A percentile compares a stretch with the other conserved stretches of the same genome.
phyloP scores from a whole-genome alignment of 2,329 filamentous ascomycete species.

The Penicillium sp. region DNA sequence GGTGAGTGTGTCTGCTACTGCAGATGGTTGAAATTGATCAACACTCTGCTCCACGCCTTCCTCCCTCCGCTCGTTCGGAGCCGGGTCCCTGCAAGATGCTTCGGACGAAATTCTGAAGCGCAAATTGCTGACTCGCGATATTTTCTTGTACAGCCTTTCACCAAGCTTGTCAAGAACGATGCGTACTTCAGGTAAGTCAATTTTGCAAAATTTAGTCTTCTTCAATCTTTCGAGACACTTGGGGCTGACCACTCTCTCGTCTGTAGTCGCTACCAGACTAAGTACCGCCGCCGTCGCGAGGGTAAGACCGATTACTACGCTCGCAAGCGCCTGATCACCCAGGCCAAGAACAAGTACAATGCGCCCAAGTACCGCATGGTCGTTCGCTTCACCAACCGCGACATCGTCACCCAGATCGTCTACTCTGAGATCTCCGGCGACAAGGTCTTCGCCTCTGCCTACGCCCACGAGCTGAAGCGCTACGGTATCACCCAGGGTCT shows the following conservation, averaged over 20 bases:
- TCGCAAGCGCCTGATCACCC: slow-evolving; percentile 98
- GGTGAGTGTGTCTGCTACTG: slow-evolving; percentile 41
- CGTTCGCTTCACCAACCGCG: slow-evolving; percentile 98
- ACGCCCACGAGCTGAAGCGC: slow-evolving; percentile 95
- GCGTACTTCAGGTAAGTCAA: slow-evolving; percentile 92
- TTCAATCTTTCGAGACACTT: background rate
- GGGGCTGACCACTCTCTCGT: slow-evolving; percentile 17
- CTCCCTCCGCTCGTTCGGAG: slow-evolving; percentile 21
- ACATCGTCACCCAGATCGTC: slow-evolving; percentile 98
- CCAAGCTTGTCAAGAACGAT: slow-evolving; percentile 96
- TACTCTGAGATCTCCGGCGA: slow-evolving; percentile 94
- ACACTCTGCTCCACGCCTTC: slow-evolving; percentile 15
- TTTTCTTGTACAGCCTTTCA: slow-evolving; percentile 67
- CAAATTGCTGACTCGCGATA: slow-evolving; percentile 99
- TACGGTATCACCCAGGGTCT: slow-evolving; percentile 98
- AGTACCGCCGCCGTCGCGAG: slow-evolving; percentile 95
- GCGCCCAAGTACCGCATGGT: slow-evolving; percentile 99
- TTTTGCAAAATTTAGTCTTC: background rate
- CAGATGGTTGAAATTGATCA: slow-evolving; percentile 28
- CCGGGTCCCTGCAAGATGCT: slow-evolving; percentile 97
- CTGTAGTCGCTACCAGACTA: slow-evolving; percentile 93
- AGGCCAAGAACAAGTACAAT: slow-evolving; percentile 99
- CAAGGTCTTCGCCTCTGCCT: slow-evolving; percentile 92
- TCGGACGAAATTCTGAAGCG: slow-evolving; percentile 93
- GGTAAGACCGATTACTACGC: slow-evolving; percentile 99